Evolutionary conservation across 208 protist genomes (phyloP).

Genomic region (Trypanosoma cruzi): DNA sequence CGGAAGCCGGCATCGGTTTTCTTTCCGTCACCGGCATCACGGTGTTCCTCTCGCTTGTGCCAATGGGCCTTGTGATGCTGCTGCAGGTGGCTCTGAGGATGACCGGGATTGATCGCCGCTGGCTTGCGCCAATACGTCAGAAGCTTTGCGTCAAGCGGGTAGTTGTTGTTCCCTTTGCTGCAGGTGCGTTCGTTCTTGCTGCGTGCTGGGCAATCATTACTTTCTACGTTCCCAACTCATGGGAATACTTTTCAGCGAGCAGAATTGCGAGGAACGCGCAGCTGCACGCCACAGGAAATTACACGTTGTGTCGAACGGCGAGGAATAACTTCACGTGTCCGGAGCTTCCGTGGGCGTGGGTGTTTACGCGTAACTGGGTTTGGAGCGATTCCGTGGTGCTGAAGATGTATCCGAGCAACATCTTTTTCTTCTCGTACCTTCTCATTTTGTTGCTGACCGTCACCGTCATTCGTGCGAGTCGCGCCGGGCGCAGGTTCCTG

Average conservation of each 20-base stretch:
- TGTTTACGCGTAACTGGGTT: constrained; percentile 40
- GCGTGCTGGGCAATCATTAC: constrained; percentile 33
- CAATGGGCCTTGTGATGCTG: constrained; percentile 27
- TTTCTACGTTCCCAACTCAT: constrained; percentile 61
- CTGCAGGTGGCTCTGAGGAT: background rate
- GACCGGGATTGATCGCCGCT: background rate
- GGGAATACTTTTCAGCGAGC: constrained; percentile 25
- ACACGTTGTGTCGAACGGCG: constrained; percentile 11
- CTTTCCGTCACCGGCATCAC: constrained; percentile 25
- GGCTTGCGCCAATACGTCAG: background rate
- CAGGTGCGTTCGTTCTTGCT: constrained; percentile 24
- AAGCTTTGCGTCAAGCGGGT: background rate
- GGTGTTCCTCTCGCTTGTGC: constrained; percentile 31
- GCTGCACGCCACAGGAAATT: constrained; percentile 5
- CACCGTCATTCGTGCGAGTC: constrained; percentile 33
- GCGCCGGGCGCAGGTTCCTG: constrained; percentile 11
- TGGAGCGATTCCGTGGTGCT: constrained; percentile 34
- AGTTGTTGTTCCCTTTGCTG: background rate
- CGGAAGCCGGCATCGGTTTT: constrained; percentile 31
- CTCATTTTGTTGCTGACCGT: constrained; percentile 27
- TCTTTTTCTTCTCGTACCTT: constrained; percentile 67
- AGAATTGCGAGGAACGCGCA: constrained; percentile 37
- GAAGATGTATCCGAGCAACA: constrained; percentile 67
- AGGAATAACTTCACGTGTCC: constrained; percentile 28
- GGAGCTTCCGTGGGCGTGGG: constrained; percentile 47